Conservation (phyloP, 179 eudicot species). For the Drosera spatulata region DNA sequence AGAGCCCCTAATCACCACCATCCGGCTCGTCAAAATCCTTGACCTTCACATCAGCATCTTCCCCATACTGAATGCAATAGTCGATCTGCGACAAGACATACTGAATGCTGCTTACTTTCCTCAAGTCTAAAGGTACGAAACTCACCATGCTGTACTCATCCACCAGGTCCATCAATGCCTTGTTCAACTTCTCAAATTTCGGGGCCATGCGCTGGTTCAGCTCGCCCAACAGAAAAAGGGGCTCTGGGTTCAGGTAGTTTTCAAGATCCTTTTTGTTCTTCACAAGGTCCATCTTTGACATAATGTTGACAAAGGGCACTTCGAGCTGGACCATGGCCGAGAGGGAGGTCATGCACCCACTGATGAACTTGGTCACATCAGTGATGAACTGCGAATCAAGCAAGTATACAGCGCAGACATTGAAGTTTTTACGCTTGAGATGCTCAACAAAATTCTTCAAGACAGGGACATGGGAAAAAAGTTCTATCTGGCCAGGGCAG, state of each 20-base stretch:
- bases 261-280: conserved; percentile 68
- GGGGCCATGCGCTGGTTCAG: conserved; percentile 79
- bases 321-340: conserved; percentile 98
- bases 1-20: conserved; percentile 25
- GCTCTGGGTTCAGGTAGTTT: conserved; percentile 71
- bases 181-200: conserved; percentile 77
- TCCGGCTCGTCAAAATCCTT: conserved; percentile 48
- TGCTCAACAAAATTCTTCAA: conserved; percentile 91
- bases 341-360: conserved; percentile 94
- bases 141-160: conserved; percentile 93
- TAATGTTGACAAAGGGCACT: conserved; percentile 70
- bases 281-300: conserved; percentile 97
- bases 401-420: conserved; percentile 81
- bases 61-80: conserved; percentile 58
- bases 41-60: conserved; percentile 76
- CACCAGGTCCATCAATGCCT: conserved; percentile 71
- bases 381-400: conserved; percentile 99
- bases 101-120: conserved; percentile 67
- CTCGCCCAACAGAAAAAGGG: conserved; percentile 47
- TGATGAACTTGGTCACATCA: conserved; percentile 90
- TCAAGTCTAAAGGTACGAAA: conserved; percentile 81
- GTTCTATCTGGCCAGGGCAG: conserved; percentile 97
- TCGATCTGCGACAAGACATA: conserved; percentile 59
- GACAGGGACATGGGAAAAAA: conserved; percentile 87
- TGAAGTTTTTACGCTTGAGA: conserved; percentile 76